phyloP scores from a whole-genome alignment of 2,329 filamentous ascomycete species.

The Pseudocercospora fuligena region DNA sequence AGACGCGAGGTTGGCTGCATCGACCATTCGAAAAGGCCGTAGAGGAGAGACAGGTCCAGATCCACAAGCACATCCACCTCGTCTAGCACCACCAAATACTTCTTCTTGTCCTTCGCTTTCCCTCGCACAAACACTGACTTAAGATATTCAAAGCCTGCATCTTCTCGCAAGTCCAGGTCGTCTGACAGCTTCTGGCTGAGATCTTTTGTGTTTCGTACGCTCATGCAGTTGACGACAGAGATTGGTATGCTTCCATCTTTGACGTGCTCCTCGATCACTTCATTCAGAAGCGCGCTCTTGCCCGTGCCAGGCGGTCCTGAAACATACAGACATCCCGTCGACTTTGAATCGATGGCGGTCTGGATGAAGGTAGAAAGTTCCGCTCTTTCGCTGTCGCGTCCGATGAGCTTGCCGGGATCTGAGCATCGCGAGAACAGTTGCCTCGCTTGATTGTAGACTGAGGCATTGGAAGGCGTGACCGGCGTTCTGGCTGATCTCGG shows the following conservation, averaged over 20 bases:
- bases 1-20: conserved; percentile 79
- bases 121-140: conserved; percentile 70
- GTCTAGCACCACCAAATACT: conserved; percentile 86
- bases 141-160: conserved; percentile 70
- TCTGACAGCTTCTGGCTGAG: conserved; percentile 80
- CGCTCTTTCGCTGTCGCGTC: conserved; percentile 70
- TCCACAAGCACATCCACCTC: conserved; percentile 95
- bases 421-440: conserved; percentile 84
- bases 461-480: conserved; percentile 68
- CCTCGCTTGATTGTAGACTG: conserved; percentile 84
- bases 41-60: conserved; percentile 84
- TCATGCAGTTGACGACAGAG: conserved; percentile 95
- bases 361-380: conserved; percentile 73
- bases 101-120: conserved; percentile 57
- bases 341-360: conserved; percentile 62
- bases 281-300: conserved; percentile 90
- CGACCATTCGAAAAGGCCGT: conserved; percentile 96
- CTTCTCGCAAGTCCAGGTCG: conserved; percentile 64
- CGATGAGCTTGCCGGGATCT: conserved; percentile 74
- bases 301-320: conserved; percentile 95
- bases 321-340: conserved; percentile 86
- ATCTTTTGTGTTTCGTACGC: conserved; percentile 85
- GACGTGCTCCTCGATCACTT: conserved; percentile 69
- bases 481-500: conserved; percentile 79
- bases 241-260: conserved; percentile 63